Evolutionary conservation across 495 filamentous ascomycete species (phyloP).

Genomic region (Penicillium subrubescens): DNA sequence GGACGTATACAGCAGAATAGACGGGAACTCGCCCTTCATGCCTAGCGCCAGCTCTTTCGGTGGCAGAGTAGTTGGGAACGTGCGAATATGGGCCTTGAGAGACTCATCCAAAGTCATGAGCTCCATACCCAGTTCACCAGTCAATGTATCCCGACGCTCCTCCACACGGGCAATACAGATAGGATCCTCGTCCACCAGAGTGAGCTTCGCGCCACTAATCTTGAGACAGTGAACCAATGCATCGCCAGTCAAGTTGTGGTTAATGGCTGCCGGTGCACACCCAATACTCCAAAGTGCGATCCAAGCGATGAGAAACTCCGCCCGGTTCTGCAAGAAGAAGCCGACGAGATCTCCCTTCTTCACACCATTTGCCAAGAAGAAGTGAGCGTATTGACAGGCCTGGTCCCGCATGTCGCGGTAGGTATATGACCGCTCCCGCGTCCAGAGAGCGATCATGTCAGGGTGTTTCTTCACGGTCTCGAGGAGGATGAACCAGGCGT

Average conservation of each 20-base stretch:
- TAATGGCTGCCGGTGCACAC: conserved; percentile 70
- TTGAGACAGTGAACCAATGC: conserved; percentile 70
- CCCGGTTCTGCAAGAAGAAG: conserved; percentile 69
- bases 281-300: conserved; percentile 65
- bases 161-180: conserved; percentile 58
- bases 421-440: conserved; percentile 62
- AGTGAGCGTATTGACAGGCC: conserved; percentile 65
- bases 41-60: conserved; percentile 34
- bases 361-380: conserved; percentile 62
- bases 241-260: conserved; percentile 68
- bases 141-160: conserved; percentile 48
- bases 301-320: conserved; percentile 68
- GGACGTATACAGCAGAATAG: conserved; percentile 70
- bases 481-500: conserved; percentile 68
- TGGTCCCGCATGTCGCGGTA: conserved; percentile 59
- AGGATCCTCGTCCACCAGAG: conserved; percentile 67
- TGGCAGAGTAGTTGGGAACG: conserved; percentile 49
- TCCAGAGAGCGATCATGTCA: conserved; percentile 64
- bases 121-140: conserved; percentile 54
- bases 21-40: conserved; percentile 52
- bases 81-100: conserved; percentile 50
- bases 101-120: conserved; percentile 53
- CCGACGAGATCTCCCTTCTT: conserved; percentile 66
- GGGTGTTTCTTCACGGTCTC: conserved; percentile 51
- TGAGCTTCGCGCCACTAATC: conserved; percentile 57